phyloP scores from a whole-genome alignment of 1,284 basidiomycete genomes.

The Ustilago nuda region DNA sequence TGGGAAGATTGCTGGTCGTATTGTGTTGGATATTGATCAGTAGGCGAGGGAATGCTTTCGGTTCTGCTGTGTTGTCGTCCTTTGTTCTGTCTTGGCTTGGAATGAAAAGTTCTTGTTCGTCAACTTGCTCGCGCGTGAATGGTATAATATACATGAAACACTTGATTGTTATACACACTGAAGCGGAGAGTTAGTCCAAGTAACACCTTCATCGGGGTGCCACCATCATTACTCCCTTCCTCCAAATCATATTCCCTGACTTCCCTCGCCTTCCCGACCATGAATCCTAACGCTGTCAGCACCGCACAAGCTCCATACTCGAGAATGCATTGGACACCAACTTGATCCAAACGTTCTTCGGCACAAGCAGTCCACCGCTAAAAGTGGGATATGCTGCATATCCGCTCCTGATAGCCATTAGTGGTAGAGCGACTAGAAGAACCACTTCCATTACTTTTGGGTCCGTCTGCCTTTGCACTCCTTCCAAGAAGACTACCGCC shows the following conservation, averaged over 20 bases:
- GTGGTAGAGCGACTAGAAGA: conserved; percentile 1
- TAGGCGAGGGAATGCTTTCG: neutral
- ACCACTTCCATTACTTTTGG: conserved; percentile 2
- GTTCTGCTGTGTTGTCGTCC: neutral
- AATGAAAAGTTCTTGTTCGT: neutral
- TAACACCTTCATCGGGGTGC: neutral
- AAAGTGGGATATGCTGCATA: conserved; percentile 22
- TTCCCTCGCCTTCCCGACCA: conserved; percentile 1
- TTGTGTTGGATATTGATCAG: conserved; percentile 74
- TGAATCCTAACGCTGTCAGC: conserved; percentile 12
- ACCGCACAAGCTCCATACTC: conserved; percentile 17
- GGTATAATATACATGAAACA: too few species aligned
- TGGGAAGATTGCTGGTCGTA: conserved; percentile 75
- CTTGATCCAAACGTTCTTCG: conserved; percentile 27
- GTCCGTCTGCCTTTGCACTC: neutral
- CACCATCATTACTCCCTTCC: neutral
- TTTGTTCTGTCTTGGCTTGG: neutral
- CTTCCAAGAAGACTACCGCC: neutral
- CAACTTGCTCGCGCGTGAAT: neutral
- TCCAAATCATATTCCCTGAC: neutral
- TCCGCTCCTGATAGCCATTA: conserved; percentile 22
- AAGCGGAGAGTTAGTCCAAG: neutral
- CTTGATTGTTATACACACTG: neutral
- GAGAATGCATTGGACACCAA: conserved; percentile 25
- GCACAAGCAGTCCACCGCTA: conserved; percentile 2